Conservation (phyloP, 1,284 basidiomycete genomes). For the Puccinia novopanici region DNA sequence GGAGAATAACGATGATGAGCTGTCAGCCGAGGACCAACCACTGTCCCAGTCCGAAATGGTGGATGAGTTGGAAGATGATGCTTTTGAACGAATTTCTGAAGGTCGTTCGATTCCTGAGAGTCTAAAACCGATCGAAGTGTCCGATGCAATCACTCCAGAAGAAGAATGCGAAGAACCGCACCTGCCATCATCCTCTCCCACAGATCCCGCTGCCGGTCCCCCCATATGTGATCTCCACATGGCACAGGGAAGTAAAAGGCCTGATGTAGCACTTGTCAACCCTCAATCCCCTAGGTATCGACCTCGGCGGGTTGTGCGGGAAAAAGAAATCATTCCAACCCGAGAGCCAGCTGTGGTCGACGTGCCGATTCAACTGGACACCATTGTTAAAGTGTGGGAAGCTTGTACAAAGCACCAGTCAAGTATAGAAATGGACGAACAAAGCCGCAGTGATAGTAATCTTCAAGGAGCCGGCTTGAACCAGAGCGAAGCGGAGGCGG, state of each 20-base stretch:
- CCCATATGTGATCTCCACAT: not conserved
- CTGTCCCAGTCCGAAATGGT: constrained; percentile 1
- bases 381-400: constrained; percentile 31
- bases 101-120: not conserved
- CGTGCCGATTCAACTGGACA: constrained; percentile 8
- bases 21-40: not conserved
- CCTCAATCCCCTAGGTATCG: not conserved
- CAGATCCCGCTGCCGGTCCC: not conserved
- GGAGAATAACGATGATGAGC: constrained; percentile 33
- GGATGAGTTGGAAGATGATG: constrained; percentile 9
- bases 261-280: not conserved
- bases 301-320: constrained; percentile 9
- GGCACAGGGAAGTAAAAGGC: not conserved
- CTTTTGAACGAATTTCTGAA: not conserved
- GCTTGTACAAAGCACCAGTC: not conserved
- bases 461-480: constrained; percentile 64
- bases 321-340: constrained; percentile 21
- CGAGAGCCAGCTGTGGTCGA: constrained; percentile 20
- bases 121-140: not conserved
- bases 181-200: not conserved
- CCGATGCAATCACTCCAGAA: not conserved
- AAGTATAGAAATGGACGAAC: not conserved
- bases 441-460: not conserved
- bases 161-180: not conserved
- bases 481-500: constrained; percentile 67